These are phyloP conservation scores for Saccharomycopsis capsularis DNA, from an alignment of 805 yeast genomes.

Conservation along the genomic window DNA sequence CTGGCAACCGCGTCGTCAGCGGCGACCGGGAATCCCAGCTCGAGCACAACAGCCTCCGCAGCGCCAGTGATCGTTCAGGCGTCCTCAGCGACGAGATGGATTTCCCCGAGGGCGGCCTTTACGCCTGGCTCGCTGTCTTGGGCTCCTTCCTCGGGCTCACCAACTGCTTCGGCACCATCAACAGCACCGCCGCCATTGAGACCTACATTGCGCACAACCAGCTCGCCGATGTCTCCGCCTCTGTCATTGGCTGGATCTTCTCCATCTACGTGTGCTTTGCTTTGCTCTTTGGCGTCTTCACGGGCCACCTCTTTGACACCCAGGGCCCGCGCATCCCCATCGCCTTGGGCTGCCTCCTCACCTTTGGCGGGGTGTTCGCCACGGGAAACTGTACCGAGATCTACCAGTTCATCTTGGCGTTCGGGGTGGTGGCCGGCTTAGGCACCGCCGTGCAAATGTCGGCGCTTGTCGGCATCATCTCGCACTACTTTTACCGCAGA, in stretches of 20 bases:
- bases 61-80: not conserved
- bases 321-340: slow-evolving; percentile 37
- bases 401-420: slow-evolving; percentile 49
- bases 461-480: slow-evolving; percentile 37
- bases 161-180: slow-evolving; percentile 58
- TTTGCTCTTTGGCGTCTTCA: slow-evolving; percentile 32
- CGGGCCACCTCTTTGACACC: slow-evolving; percentile 41
- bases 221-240: slow-evolving; percentile 37
- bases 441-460: slow-evolving; percentile 39
- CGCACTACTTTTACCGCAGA: slow-evolving; percentile 39
- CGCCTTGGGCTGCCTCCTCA: slow-evolving; percentile 32
- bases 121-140: slow-evolving; percentile 49
- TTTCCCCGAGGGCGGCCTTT: slow-evolving; percentile 53
- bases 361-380: slow-evolving; percentile 36
- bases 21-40: not conserved
- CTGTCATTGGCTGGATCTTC: slow-evolving; percentile 65
- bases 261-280: slow-evolving; percentile 30
- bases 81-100: slow-evolving; percentile 4
- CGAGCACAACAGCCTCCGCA: not conserved
- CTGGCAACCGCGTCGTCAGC: too few species aligned
- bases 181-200: slow-evolving; percentile 61
- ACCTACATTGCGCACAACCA: slow-evolving; percentile 53
- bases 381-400: slow-evolving; percentile 38
- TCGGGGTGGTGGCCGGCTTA: slow-evolving; percentile 41
- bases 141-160: slow-evolving; percentile 56